Percentiles rank a stretch among this genome's conserved stretches.
Evolutionary conservation across 139 green algal species (phyloP).

Genomic region (Closterium sp.): DNA sequence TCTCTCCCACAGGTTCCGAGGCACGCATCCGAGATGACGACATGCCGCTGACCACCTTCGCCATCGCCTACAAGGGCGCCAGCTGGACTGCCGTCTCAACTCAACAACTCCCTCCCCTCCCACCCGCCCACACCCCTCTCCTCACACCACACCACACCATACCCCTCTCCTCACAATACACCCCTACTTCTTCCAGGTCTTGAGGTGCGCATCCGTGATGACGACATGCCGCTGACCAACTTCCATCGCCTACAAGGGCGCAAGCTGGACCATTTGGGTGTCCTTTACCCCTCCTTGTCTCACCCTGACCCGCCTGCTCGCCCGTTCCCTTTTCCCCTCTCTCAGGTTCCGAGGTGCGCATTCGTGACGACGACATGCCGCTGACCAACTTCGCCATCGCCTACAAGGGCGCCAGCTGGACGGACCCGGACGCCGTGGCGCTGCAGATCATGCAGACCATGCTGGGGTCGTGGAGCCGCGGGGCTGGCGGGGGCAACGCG

Average conservation of each 20-base stretch:
- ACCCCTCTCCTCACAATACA: no score
- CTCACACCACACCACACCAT: no score
- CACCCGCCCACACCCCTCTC: no score
- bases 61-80: no score
- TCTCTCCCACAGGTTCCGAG: no score
- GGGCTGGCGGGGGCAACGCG: constrained; percentile 35
- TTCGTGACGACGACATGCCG: constrained; percentile 85
- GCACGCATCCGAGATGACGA: no score
- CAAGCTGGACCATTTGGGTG: constrained; percentile 87
- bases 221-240: constrained; percentile 80
- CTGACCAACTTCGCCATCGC: constrained; percentile 86
- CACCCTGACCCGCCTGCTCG: no score
- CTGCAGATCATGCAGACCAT: constrained; percentile 97
- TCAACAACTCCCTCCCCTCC: not conserved
- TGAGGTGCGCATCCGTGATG: constrained; percentile 86
- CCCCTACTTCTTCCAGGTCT: constrained; percentile 63
- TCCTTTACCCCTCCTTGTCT: no score
- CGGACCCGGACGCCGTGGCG: constrained; percentile 90
- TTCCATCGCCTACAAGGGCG: constrained; percentile 86
- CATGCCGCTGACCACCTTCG: no score
- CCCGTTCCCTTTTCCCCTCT: not conserved
- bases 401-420: constrained; percentile 83
- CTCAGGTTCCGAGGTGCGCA: constrained; percentile 82
- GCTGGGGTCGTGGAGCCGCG: constrained; percentile 65
- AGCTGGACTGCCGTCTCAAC: not conserved